Conservation (phyloP, 2,329 filamentous ascomycete genomes). For the Golovinomyces cichoracearum region DNA sequence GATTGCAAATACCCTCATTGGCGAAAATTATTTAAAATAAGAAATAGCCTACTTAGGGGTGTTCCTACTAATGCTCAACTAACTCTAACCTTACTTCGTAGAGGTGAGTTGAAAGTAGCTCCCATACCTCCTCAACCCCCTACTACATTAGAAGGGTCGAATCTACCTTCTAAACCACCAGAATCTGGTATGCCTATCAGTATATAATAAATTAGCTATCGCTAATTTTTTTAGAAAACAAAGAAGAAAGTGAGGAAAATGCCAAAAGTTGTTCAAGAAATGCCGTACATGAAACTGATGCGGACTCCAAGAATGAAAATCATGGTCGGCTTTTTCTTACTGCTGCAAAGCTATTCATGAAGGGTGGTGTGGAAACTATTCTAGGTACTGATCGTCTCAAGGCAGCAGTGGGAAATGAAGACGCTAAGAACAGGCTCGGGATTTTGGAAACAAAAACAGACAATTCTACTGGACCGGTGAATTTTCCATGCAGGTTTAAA, state of each 20-base stretch:
- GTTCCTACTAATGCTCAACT: constrained; percentile 72
- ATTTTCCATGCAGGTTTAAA: constrained; percentile 46
- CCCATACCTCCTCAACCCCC: constrained; percentile 40
- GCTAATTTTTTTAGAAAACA: too few relatives aligned
- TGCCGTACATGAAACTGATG: constrained; percentile 17
- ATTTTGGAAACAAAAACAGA: constrained; percentile 25
- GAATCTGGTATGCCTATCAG: too few relatives aligned
- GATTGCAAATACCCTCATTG: constrained; percentile 41
- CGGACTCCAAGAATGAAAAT: constrained; percentile 23
- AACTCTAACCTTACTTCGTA: constrained; percentile 51
- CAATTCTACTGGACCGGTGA: constrained; percentile 35
- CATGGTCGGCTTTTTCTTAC: not conserved
- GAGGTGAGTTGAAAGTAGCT: constrained; percentile 57
- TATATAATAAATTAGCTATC: too few relatives aligned
- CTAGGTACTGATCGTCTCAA: constrained; percentile 40
- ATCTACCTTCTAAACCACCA: too few relatives aligned
- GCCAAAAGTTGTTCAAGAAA: too few relatives aligned
- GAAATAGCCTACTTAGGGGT: constrained; percentile 42
- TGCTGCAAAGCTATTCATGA: constrained; percentile 30
- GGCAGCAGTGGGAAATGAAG: constrained; percentile 30
- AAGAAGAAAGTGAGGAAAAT: too few relatives aligned
- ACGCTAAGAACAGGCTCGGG: constrained; percentile 42
- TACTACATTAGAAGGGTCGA: too few relatives aligned
- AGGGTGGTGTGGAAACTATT: constrained; percentile 44
- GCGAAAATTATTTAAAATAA: constrained; percentile 40